Evolutionary conservation across 2,329 filamentous ascomycete species (phyloP), one percentile per base, ranked within the genome.

Genomic region (Botrytis cinerea): DNA sequence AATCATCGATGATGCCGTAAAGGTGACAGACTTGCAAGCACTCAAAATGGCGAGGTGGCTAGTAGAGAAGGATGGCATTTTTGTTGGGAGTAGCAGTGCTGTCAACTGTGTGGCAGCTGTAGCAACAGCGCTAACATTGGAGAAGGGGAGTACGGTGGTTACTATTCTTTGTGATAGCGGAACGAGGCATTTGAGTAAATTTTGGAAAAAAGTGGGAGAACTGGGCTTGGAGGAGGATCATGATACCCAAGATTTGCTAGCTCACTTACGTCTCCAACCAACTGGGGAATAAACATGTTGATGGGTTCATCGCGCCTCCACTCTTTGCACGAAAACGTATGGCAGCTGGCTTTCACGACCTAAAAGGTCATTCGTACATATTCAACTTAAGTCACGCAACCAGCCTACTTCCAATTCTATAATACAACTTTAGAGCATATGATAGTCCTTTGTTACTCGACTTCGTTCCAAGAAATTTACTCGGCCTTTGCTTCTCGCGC

Each of bases 31-130:
- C 82, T 89, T 90, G 68, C 95, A 99, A 84, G 96, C 96, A 20
- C 90, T 93, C 81, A 88, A 87, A 72, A 99, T 99, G 96, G 96
- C 95, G n/a, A 87, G 93, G 75, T 98, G 94, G 94, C 84, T 99
- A 59, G 95, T 98, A 14, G 95, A 98, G 83, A 92, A 95, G 76
- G 96, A 99, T 82, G 96, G 96, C 12, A 91, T 99, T 71, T 99
- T 99, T 80, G 87, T 95, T 59, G 97, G 96, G 14, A 97, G 95
- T 81, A 97, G 94, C 81, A 97, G 93, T 82, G 92, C 95, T n/a
- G 95, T 99, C 70, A 99, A 99, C 82, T 97, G 95, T 86, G 92
- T 93, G 60, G 93, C 92, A 7, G 92, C 93, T 35, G 90, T 93
- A 16, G 87, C 87, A 69, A 86, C 91, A 6, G 93, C 92, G 40